Base-by-base conservation (phyloP, 352 stramenopile species). In the Thalassiosira delicatula region DNA sequence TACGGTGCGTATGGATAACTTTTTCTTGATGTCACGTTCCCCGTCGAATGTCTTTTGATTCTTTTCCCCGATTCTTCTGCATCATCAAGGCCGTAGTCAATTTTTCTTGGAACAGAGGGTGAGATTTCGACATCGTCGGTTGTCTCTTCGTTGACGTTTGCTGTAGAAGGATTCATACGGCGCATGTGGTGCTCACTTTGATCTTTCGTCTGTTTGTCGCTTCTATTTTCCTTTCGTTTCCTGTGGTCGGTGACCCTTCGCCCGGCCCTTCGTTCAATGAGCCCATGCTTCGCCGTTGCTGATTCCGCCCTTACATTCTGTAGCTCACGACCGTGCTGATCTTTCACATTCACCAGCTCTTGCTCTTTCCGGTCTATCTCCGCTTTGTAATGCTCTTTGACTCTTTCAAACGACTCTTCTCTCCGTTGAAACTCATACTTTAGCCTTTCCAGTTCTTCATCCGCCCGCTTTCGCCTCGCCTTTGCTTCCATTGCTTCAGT, bases 351-450 rank as follows among this genome's bases (percentile, higher is more conserved):
- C 19, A 23, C 61, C 59, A 81, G 21, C 53, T 87, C 80, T 44
- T 62, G 2, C 35, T 74, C 49, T 46, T 78, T 83, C 23, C 33
- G 19, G n/a, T 62, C 33, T 19, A 78, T 25, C 19, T 73, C 46
- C 3, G 7, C 46, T 59, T 79, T 62, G 35, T 82, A 79, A 23
- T 75, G 53, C 33, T 80, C 72, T 46, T 82, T 82, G 23, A 74
- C 72, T 61, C 60, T 75, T 12, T 79, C 72, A 65, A 79, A 79
- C 11, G 71, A 82, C 40, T 79, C 69, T 40, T 54, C 30, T 35
- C 32, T 65, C 65, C 54, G 71, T 21, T 81, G 54, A 40, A 81
- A 85, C 35, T 85, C 71, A 25, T 72, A 60, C 35, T 67, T 68
- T 70, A 59, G 71, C 23, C 40, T 72, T 2, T 27, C 54, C 17